Evolutionary conservation across 2,329 filamentous ascomycete genomes (phyloP).

Genomic region (Orbilia ellipsospora): DNA sequence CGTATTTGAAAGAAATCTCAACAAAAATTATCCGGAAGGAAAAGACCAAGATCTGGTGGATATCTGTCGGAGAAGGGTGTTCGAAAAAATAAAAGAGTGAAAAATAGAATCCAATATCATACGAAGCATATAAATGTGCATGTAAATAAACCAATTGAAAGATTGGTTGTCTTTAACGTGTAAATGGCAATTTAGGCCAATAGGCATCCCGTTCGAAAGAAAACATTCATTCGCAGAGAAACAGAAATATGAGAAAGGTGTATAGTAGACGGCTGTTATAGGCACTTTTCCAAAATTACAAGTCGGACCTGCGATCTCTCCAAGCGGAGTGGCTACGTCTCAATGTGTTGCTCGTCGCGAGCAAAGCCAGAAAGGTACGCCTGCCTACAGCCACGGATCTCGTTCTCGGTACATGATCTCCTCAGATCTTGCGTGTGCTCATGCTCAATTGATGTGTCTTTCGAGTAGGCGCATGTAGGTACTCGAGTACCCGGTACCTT

Average conservation of each 20-base stretch:
- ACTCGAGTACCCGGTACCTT: slow-evolving; percentile 17
- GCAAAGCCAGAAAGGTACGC: slow-evolving; percentile 7
- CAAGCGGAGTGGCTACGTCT: slow-evolving; percentile 13
- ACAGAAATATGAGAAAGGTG: slow-evolving; percentile 35
- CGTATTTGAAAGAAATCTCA: too few species aligned
- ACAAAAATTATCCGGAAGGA: too few species aligned
- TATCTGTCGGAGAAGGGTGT: not conserved
- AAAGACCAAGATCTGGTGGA: slow-evolving; percentile 10
- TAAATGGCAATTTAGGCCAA: slow-evolving; percentile 33
- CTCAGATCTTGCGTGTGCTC: slow-evolving; percentile 31
- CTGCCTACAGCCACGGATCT: slow-evolving; percentile 51
- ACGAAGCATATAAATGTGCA: not conserved
- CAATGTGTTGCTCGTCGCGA: slow-evolving; percentile 55
- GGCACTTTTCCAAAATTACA: slow-evolving; percentile 13
- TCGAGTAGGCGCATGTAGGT: slow-evolving; percentile 16
- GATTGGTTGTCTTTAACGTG: not conserved
- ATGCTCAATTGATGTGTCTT: too few species aligned
- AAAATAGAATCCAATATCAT: slow-evolving; percentile 6
- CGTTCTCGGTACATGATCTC: slow-evolving; percentile 43
- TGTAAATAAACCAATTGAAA: not conserved
- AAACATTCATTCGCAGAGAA: not conserved
- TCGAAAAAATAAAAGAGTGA: not conserved
- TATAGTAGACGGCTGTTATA: slow-evolving; percentile 44
- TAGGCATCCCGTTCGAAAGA: slow-evolving; percentile 17
- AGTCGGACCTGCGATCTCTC: slow-evolving; percentile 42